Conservation (phyloP, 2,329 filamentous ascomycete genomes). For the Grosmannia clavigera region DNA sequence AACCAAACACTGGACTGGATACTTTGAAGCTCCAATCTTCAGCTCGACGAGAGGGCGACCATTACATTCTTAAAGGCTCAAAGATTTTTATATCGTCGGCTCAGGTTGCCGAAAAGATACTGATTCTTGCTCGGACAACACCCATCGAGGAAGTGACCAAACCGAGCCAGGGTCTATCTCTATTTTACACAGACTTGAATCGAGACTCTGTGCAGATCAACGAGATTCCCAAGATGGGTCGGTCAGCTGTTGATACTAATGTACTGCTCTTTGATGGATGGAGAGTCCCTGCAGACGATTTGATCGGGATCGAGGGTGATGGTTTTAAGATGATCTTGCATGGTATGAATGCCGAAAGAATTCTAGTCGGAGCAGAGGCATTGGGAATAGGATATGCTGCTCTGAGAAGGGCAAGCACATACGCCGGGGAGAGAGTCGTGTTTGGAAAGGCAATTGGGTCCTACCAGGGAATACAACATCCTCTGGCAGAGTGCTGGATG, state of each 20-base stretch:
- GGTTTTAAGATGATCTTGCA: constrained; percentile 71
- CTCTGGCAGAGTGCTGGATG: constrained; percentile 53
- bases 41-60: constrained; percentile 37
- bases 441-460: constrained; percentile 51
- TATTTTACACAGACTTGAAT: constrained; percentile 73
- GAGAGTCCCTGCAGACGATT: constrained; percentile 44
- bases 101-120: constrained; percentile 72
- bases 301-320: constrained; percentile 60
- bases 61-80: constrained; percentile 59
- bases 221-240: constrained; percentile 76
- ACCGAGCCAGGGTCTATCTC: constrained; percentile 46
- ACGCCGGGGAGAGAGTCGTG: constrained; percentile 53
- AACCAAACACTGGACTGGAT: constrained; percentile 68
- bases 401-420: constrained; percentile 47
- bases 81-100: constrained; percentile 87
- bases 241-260: constrained; percentile 69
- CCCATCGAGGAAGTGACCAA: constrained; percentile 26
- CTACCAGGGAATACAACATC: constrained; percentile 55
- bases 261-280: constrained; percentile 82
- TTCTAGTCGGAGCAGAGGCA: constrained; percentile 65
- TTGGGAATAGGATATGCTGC: constrained; percentile 68
- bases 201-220: constrained; percentile 49
- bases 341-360: constrained; percentile 70
- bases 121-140: constrained; percentile 60
- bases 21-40: constrained; percentile 58